Base-by-base conservation (phyloP, 345 rosid genomes). In the Gossypium herbaceum region DNA sequence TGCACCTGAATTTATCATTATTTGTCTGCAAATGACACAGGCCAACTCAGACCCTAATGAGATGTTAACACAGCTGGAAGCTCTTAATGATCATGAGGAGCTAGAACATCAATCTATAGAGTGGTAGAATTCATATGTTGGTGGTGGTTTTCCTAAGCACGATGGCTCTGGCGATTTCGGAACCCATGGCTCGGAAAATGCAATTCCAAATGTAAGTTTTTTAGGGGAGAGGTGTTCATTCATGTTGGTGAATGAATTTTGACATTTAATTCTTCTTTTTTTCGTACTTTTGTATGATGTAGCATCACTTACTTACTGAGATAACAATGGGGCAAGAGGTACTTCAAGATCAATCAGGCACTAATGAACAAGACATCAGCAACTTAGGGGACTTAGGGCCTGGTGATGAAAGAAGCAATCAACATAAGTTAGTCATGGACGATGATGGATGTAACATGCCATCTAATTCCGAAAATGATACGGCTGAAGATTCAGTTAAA, bases 131-230 rank as follows among this genome's bases (percentile, higher is more conserved):
- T 17, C 61, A n/a, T 29, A 51, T 70, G 11, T 29, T 70, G 5
- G 11, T 34, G 20, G 58, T 27, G 60, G 7, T 70, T 11, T n/a
- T 52, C 60, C 73, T 16, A 11, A 1, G 20, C 16, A 9, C 2
- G 60, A 51, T 9, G 20, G 24, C 45, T 51, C 73, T 0, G 19
- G 12, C 64, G n/a, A 56, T 58, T 59, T 4, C 0, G 52, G 55
- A 24, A 57, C 43, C 11, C 63, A 8, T 1, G 45, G 2, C 44
- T 16, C 43, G 22, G 22, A 59, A 25, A 24, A 25, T 73, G 55
- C 55, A 44, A 24, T 24, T 58, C 56, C 75, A 59, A 17, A 41
- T 56, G 75, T 72, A 72, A 72, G 75, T 55, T 29, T 34, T 34
- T 34, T 34, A 25, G 54, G 34, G 47, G 3, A 3, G 24, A 16